Evolutionary conservation across 2,329 filamentous ascomycete genomes (phyloP).

Genomic region (Pseudopithomyces maydicus): DNA sequence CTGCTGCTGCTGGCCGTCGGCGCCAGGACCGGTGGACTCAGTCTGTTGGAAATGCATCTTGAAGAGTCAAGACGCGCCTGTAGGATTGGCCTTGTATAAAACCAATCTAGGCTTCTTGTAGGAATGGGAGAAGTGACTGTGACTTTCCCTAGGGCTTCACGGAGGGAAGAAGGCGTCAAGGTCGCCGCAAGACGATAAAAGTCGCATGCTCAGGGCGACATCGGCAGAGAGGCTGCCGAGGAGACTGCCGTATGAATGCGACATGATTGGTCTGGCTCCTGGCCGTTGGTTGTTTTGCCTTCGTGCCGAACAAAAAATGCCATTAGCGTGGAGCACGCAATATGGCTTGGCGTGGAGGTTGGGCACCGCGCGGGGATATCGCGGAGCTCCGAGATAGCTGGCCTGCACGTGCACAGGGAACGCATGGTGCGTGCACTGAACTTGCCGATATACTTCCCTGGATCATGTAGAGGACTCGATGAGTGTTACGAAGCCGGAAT

Average conservation of each 20-base stretch:
- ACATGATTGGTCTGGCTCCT: constrained; percentile 36
- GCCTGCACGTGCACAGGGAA: too few species aligned
- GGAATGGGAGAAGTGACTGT: background rate
- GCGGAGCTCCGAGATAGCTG: constrained; percentile 27
- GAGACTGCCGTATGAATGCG: constrained; percentile 16
- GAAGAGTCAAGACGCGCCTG: constrained; percentile 17
- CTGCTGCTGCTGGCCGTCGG: constrained; percentile 30
- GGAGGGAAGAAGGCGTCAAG: constrained; percentile 20
- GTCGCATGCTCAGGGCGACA: constrained; percentile 29
- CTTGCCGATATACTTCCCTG: too few species aligned
- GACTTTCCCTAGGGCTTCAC: constrained; percentile 20
- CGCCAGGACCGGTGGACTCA: constrained; percentile 44
- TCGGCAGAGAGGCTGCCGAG: constrained; percentile 35
- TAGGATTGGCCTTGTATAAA: constrained; percentile 8
- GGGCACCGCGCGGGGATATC: constrained; percentile 16
- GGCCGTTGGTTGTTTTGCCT: constrained; percentile 26
- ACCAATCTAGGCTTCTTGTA: constrained; percentile 17
- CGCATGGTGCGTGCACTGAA: too few species aligned
- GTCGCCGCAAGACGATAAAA: constrained; percentile 22
- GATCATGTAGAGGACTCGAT: too few species aligned
- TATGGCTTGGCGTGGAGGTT: constrained; percentile 5
- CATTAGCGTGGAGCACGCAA: constrained; percentile 33
- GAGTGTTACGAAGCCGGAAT: too few species aligned
- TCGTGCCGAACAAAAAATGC: constrained; percentile 31
- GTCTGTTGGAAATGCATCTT: constrained; percentile 46